These are phyloP conservation scores for Trichocomaceae sp. DNA, from an alignment of 2,329 filamentous ascomycete species.

Conservation along the genomic window DNA sequence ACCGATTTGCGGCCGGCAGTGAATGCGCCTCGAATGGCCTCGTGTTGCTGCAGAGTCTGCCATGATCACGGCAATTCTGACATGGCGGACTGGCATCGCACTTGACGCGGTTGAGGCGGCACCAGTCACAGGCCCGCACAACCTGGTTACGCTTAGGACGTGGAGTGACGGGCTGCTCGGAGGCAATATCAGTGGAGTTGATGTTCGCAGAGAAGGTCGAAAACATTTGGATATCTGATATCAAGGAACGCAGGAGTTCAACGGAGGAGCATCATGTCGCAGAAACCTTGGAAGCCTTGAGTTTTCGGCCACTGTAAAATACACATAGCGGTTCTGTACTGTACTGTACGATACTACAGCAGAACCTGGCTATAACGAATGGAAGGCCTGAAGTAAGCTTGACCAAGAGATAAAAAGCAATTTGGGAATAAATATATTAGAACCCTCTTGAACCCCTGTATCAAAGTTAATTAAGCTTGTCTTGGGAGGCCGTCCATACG, in stretches of 20 bases:
- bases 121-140: conserved; percentile 4
- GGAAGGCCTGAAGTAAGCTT: too few relatives aligned
- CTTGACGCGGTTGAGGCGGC: conserved; percentile 5
- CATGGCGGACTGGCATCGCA: conserved; percentile 1
- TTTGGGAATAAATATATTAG: too few relatives aligned
- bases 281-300: neutral
- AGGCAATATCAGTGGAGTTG: neutral
- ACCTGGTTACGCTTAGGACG: conserved; percentile 7
- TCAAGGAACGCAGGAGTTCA: neutral
- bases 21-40: conserved; percentile 8
- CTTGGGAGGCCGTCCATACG: too few relatives aligned
- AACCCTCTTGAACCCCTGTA: too few relatives aligned
- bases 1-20: conserved; percentile 6
- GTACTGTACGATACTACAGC: too few relatives aligned
- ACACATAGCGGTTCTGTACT: too few relatives aligned
- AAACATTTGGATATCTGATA: neutral
- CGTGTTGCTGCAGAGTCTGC: conserved; percentile 11
- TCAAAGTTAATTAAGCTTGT: too few relatives aligned
- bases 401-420: too few relatives aligned
- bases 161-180: neutral
- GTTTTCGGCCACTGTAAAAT: too few relatives aligned
- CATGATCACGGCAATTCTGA: conserved; percentile 5
- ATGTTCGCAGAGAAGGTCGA: conserved; percentile 7
- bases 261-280: neutral
- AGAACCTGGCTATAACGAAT: too few relatives aligned